Evolutionary conservation across 164 flowering plant genomes (phyloP).

Genomic region (Aristolochia contorta): DNA sequence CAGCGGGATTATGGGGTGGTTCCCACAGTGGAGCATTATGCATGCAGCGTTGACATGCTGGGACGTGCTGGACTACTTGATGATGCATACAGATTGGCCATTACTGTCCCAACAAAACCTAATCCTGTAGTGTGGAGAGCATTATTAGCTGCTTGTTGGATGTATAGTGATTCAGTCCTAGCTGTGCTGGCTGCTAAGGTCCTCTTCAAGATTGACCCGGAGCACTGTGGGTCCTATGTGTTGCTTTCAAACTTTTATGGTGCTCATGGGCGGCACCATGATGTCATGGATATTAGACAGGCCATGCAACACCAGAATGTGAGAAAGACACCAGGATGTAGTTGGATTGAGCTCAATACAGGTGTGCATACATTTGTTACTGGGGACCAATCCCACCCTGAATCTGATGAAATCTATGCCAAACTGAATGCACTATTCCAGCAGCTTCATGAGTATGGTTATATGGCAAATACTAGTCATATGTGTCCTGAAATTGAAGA

Average conservation of each 20-base stretch:
- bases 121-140: slow-evolving; percentile 61
- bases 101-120: slow-evolving; percentile 32
- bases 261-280: slow-evolving; percentile 37
- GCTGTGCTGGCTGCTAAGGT: slow-evolving; percentile 39
- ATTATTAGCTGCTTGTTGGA: slow-evolving; percentile 44
- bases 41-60: slow-evolving; percentile 63
- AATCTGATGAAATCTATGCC: slow-evolving; percentile 30
- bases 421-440: slow-evolving; percentile 29
- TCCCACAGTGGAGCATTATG: slow-evolving; percentile 56
- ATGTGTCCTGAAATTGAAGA: background rate
- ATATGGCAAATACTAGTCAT: slow-evolving; percentile 9
- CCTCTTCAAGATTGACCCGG: slow-evolving; percentile 51
- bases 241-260: slow-evolving; percentile 61
- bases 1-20: slow-evolving; percentile 25
- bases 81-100: slow-evolving; percentile 39
- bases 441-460: slow-evolving; percentile 29
- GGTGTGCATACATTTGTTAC: slow-evolving; percentile 50
- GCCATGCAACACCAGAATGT: slow-evolving; percentile 42
- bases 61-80: slow-evolving; percentile 52
- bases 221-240: slow-evolving; percentile 59
- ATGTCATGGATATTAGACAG: slow-evolving; percentile 43
- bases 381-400: slow-evolving; percentile 41
- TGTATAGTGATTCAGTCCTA: slow-evolving; percentile 37
- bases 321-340: slow-evolving; percentile 65
- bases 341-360: slow-evolving; percentile 61